Percentiles rank a stretch among this genome's conserved stretches.
phyloP scores from a whole-genome alignment of 2,329 filamentous ascomycete genomes.

The Polychaeton citri region DNA sequence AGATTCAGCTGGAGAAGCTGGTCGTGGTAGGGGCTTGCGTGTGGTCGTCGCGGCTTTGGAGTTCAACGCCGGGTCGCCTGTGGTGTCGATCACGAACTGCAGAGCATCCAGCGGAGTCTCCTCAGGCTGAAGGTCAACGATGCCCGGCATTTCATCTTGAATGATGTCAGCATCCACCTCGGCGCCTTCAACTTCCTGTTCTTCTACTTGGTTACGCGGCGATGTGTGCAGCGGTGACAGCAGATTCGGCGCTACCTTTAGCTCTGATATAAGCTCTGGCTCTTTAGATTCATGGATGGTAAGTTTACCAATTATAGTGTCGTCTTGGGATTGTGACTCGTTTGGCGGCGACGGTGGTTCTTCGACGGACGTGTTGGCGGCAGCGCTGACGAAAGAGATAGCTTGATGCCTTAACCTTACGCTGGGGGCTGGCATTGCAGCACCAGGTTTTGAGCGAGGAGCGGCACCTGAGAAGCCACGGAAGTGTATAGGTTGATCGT shows the following conservation, averaged over 20 bases:
- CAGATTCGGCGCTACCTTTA: too few relatives aligned
- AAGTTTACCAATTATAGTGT: not conserved
- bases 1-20: slow-evolving; percentile 29
- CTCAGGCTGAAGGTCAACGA: not conserved
- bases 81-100: slow-evolving; percentile 11
- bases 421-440: slow-evolving; percentile 27
- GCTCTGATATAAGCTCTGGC: too few relatives aligned
- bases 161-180: slow-evolving; percentile 9
- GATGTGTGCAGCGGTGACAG: too few relatives aligned
- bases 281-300: not conserved
- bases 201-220: not conserved
- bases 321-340: not conserved
- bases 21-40: slow-evolving; percentile 19
- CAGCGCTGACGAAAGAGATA: slow-evolving; percentile 49
- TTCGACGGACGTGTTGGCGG: slow-evolving; percentile 23
- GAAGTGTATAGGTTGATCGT: slow-evolving; percentile 6
- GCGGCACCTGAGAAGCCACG: slow-evolving; percentile 14
- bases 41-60: slow-evolving; percentile 6
- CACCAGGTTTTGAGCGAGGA: slow-evolving; percentile 2
- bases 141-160: slow-evolving; percentile 2
- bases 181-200: slow-evolving; percentile 1
- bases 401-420: slow-evolving; percentile 41
- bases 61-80: slow-evolving; percentile 16
- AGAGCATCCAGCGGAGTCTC: slow-evolving; percentile 3
- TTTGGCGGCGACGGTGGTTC: not conserved